Evolutionary conservation across 768 basidiomycete species (phyloP).

Genomic region (Psilocybe subaeruginosa): DNA sequence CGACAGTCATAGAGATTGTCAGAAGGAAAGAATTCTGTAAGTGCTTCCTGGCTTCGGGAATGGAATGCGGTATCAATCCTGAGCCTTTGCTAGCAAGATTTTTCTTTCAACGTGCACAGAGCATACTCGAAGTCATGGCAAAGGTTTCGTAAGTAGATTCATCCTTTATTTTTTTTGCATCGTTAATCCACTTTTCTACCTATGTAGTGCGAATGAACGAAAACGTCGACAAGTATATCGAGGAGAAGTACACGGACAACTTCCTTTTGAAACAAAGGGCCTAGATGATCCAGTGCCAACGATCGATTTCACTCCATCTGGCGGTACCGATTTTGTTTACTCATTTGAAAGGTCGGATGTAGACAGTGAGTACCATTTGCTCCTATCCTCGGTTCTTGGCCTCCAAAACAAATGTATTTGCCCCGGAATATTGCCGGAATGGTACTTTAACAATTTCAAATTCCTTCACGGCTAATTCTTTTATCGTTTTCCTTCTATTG

Average conservation of each 20-base stretch:
- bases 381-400: neutral
- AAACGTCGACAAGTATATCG: slow-evolving; percentile 87
- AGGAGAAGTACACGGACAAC: slow-evolving; percentile 78
- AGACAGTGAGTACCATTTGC: slow-evolving; percentile 57
- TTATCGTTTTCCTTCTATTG: neutral
- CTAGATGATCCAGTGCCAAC: slow-evolving; percentile 81
- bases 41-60: slow-evolving; percentile 20
- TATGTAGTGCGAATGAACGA: slow-evolving; percentile 67
- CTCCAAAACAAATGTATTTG: slow-evolving; percentile 4
- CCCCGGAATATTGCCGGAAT: neutral
- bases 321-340: slow-evolving; percentile 63
- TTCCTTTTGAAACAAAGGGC: slow-evolving; percentile 84
- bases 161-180: neutral
- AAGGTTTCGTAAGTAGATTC: slow-evolving; percentile 69
- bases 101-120: slow-evolving; percentile 80
- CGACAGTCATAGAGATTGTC: slow-evolving; percentile 89
- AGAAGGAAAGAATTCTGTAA: slow-evolving; percentile 87
- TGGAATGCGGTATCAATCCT: neutral
- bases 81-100: slow-evolving; percentile 56
- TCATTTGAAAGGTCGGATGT: slow-evolving; percentile 74
- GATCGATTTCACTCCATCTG: slow-evolving; percentile 79
- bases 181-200: slow-evolving; percentile 1
- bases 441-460: neutral
- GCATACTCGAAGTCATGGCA: slow-evolving; percentile 84
- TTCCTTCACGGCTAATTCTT: neutral